A percentile compares a stretch with the other conserved stretches of the same genome.
These are phyloP conservation scores for Aspergillus bombycis DNA, from an alignment of 2,329 filamentous ascomycete species.

Conservation along the genomic window DNA sequence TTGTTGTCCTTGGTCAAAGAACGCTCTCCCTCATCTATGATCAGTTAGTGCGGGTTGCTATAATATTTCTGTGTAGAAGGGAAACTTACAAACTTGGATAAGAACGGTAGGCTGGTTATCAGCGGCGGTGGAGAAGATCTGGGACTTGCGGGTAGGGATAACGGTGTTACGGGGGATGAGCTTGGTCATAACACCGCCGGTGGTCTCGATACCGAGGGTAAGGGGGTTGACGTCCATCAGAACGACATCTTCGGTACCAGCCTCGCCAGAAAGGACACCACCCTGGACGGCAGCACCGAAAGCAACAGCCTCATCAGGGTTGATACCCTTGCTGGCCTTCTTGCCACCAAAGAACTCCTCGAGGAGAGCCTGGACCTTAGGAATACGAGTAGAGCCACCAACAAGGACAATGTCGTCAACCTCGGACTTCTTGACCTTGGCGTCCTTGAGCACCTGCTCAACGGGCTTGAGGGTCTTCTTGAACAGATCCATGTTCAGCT, in stretches of 20 bases:
- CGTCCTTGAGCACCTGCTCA: slow-evolving; percentile 97
- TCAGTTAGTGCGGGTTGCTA: slow-evolving; percentile 22
- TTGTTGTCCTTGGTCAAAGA: slow-evolving; percentile 97
- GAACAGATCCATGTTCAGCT: slow-evolving; percentile 98
- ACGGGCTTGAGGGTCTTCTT: slow-evolving; percentile 99
- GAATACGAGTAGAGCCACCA: slow-evolving; percentile 98
- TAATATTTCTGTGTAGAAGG: no score
- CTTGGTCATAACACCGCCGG: slow-evolving; percentile 96
- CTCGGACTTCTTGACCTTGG: slow-evolving; percentile 94
- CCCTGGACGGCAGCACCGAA: slow-evolving; percentile 97
- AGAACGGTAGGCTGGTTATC: slow-evolving; percentile 95
- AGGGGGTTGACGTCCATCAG: slow-evolving; percentile 98
- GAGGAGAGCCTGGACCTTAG: slow-evolving; percentile 92
- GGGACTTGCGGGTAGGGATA: slow-evolving; percentile 94
- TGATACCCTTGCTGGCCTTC: slow-evolving; percentile 99
- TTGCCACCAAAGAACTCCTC: slow-evolving; percentile 96
- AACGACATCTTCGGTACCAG: slow-evolving; percentile 76
- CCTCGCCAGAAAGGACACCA: slow-evolving; percentile 89
- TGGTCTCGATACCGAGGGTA: slow-evolving; percentile 96
- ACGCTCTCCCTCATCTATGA: slow-evolving; percentile 76
- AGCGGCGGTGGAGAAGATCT: slow-evolving; percentile 96
- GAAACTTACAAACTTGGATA: slow-evolving; percentile 76
- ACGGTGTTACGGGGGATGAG: slow-evolving; percentile 92
- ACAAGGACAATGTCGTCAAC: slow-evolving; percentile 97
- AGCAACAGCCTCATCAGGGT: slow-evolving; percentile 98